Evolutionary conservation across 2,329 filamentous ascomycete species (phyloP).

Genomic region (Penicillium sp.): DNA sequence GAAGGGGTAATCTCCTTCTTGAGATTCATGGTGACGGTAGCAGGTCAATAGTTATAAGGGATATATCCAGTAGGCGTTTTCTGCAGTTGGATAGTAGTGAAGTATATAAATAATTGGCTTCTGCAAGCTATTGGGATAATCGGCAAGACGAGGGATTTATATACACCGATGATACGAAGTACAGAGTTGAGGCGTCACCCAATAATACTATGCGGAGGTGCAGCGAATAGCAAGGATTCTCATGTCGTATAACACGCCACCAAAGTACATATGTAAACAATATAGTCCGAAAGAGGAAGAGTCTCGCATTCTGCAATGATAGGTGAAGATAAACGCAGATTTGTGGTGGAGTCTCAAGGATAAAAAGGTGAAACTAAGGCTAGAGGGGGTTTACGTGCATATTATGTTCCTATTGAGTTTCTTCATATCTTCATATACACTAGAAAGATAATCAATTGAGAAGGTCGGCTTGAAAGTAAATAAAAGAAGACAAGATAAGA

Average conservation of each 20-base stretch:
- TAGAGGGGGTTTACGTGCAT: no score
- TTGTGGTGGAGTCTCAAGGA: background rate
- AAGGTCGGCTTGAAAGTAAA: no score
- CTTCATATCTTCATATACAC: background rate
- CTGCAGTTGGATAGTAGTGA: background rate
- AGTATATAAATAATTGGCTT: background rate
- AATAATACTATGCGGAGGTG: background rate
- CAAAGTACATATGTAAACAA: background rate
- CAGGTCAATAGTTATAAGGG: background rate
- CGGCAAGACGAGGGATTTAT: background rate
- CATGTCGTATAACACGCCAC: background rate
- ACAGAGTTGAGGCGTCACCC: background rate
- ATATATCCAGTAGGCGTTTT: background rate
- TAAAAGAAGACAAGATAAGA: conserved; percentile 5
- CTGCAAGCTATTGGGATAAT: background rate
- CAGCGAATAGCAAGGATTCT: background rate
- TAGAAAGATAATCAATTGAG: background rate
- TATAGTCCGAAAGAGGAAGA: background rate
- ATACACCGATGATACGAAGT: background rate
- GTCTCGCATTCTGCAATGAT: background rate
- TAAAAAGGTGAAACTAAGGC: background rate
- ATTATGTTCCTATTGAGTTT: no score
- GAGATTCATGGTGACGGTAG: background rate
- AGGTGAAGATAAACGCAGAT: background rate
- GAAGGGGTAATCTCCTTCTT: background rate